Evolutionary conservation across 208 protist species (phyloP), one percentile per base, ranked within the genome.

Genomic region (Porcisia deanei): DNA sequence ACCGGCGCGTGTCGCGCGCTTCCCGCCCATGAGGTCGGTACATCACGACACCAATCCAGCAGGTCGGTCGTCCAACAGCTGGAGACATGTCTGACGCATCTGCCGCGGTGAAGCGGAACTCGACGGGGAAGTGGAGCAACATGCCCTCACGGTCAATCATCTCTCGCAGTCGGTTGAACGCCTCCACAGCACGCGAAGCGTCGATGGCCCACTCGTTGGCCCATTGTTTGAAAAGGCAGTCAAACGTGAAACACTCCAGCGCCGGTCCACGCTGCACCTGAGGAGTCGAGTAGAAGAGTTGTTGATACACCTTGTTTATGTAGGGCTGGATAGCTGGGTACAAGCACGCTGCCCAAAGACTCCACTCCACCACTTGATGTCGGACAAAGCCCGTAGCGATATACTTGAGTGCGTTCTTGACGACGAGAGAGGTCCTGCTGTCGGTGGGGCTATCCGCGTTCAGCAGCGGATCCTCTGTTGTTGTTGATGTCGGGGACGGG

Each of bases 1-100:
- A 92, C 37, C 77, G 70, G n/a, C 80, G 77, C 34, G 86, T 93
- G 75, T 93, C 89, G 14, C 73, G 80, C 7, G 91, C 90, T 49
- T 93, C 78, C 22, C 57, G 64, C 10, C 74, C 71, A 43, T 84
- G 80, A 5, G 88, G 91, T 18, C 83, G 79, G 85, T 96, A 96
- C 90, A 96, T 96, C 39, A 96, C 88, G n/a, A 94, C 84, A 12
- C 92, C 92, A 54, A 96, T 88, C 88, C 90, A 96, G 77, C 92
- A 96, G 49, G 87, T 94, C 12, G 76, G 70, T 14, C 90, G 84
- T 4, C 85, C 88, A 53, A 81, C 72, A 0, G 84, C 84, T 1
- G 92, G 92, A 3, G 87, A 92, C 76, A 96, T 75, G 73, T 83
- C 85, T 4, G 85, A 86, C 54, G 53, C 59, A 64, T 96, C 92